These are phyloP conservation scores for Taiozyma onychis DNA, from an alignment of 1,139 yeast genomes.

Conservation along the genomic window DNA sequence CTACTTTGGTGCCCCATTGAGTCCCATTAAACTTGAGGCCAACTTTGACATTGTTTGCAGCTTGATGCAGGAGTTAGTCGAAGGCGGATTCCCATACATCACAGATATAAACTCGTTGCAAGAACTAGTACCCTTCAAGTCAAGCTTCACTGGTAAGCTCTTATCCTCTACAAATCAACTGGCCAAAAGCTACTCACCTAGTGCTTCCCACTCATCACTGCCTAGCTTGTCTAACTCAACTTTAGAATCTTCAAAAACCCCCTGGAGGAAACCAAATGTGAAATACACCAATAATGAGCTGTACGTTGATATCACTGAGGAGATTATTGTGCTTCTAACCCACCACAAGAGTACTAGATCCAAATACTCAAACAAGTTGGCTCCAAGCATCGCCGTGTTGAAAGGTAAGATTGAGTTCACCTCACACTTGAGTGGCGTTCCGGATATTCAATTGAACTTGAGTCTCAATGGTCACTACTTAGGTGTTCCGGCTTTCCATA, in stretches of 20 bases:
- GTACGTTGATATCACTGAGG: constrained; percentile 39
- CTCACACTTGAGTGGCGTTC: constrained; percentile 70
- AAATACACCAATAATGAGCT: constrained; percentile 26
- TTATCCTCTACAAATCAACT: constrained; percentile 32
- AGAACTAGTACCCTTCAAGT: constrained; percentile 61
- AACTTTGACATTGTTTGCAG: constrained; percentile 63
- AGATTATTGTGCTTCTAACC: constrained; percentile 33
- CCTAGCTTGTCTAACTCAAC: constrained; percentile 38
- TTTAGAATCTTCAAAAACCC: constrained; percentile 29
- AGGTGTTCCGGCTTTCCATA: constrained; percentile 42
- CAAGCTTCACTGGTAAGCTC: constrained; percentile 35
- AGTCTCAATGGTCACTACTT: constrained; percentile 39
- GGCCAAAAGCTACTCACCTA: constrained; percentile 21
- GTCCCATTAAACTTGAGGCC: constrained; percentile 52
- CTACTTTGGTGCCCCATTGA: constrained; percentile 55
- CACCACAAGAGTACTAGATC: constrained; percentile 7
- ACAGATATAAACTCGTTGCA: constrained; percentile 69
- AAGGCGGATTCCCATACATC: constrained; percentile 66
- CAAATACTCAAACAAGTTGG: constrained; percentile 37
- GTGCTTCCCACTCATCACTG: constrained; percentile 43
- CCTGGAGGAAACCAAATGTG: constrained; percentile 21
- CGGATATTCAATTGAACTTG: constrained; percentile 57
- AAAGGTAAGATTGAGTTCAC: constrained; percentile 60
- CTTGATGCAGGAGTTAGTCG: constrained; percentile 63
- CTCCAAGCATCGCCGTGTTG: constrained; percentile 32